These are phyloP conservation scores for Meyerozyma athensensis DNA, from an alignment of 1,139 yeast species.

Conservation along the genomic window DNA sequence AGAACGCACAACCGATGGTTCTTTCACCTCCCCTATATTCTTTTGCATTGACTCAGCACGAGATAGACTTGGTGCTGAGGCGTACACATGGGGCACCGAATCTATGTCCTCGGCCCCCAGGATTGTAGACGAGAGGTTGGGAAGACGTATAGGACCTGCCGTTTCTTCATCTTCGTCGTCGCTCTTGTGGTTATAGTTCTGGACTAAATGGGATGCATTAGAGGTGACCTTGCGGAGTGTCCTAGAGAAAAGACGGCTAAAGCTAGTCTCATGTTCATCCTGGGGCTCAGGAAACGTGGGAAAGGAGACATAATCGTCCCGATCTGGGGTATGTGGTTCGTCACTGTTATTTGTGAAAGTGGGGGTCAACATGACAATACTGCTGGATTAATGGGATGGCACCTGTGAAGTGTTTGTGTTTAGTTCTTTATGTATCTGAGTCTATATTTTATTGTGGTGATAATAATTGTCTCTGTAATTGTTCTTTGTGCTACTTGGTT, in stretches of 20 bases:
- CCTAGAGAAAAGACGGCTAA: slow-evolving; percentile 28
- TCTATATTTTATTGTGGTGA: neutral
- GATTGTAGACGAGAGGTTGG: slow-evolving; percentile 4
- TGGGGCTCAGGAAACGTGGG: slow-evolving; percentile 46
- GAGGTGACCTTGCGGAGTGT: slow-evolving; percentile 44
- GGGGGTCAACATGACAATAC: neutral
- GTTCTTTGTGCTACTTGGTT: neutral
- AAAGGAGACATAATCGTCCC: slow-evolving; percentile 37
- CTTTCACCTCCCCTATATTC: neutral
- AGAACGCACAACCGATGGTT: neutral
- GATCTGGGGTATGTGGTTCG: slow-evolving; percentile 8
- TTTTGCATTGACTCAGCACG: neutral
- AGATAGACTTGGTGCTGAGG: neutral
- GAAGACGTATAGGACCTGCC: slow-evolving; percentile 6
- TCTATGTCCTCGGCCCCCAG: slow-evolving; percentile 2
- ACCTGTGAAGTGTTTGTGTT: no score
- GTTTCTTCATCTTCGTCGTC: slow-evolving; percentile 3
- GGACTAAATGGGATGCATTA: slow-evolving; percentile 40
- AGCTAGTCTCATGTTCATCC: slow-evolving; percentile 27
- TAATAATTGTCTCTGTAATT: neutral
- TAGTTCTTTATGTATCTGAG: no score
- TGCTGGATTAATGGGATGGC: no score
- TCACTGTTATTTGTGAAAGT: slow-evolving; percentile 14
- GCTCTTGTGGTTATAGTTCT: slow-evolving; percentile 19
- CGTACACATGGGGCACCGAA: neutral